Base-by-base conservation (phyloP, 345 rosid genomes). In the Brassica incana region DNA sequence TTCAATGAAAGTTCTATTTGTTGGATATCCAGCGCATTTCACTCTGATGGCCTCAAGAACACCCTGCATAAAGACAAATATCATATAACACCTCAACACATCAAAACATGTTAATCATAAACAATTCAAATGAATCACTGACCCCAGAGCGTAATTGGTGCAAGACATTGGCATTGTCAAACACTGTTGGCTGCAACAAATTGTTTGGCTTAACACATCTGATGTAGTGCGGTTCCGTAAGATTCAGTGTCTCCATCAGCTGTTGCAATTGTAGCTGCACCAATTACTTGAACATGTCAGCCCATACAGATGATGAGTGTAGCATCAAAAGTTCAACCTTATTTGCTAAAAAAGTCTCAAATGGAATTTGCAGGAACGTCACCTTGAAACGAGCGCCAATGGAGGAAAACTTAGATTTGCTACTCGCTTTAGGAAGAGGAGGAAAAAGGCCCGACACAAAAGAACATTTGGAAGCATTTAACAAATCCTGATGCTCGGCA, bases 81-180 rank as follows among this genome's bases (percentile, higher is more conserved):
- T 71, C 59, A 71, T 30, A 64, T 66, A 78, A 82, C 30, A 72
- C 69, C 69, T 36, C 68, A 71, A 73, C 30, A 48, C 56, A 64
- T 72, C 60, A 65, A 67, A 32, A 59, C 72, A 25, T 36, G 63
- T 62, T 48, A 7, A 12, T 52, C 3, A 79, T 48, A 59, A 65
- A 29, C 29, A 48, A 52, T 66, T 30, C 75, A 38, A 76, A 27
- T 38, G 71, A 66, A 71, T 69, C 77, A 81, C 97, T 90, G 76
- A 91, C 99, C 79, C 97, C 95, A 73, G 94, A 95, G 40, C 97
- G 95, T 77, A 95, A 79, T 35, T 95, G 97, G 80, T 90, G 99
- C 88, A 89, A 75, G 79, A 92, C 90, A 84, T 81, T 86, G 35
- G 61, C 32, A 69, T 84, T 92, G 61, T 92, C 87, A 83, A 91